Evolutionary conservation across 2,329 filamentous ascomycete genomes (phyloP).

Genomic region (Colletotrichum coccodes): DNA sequence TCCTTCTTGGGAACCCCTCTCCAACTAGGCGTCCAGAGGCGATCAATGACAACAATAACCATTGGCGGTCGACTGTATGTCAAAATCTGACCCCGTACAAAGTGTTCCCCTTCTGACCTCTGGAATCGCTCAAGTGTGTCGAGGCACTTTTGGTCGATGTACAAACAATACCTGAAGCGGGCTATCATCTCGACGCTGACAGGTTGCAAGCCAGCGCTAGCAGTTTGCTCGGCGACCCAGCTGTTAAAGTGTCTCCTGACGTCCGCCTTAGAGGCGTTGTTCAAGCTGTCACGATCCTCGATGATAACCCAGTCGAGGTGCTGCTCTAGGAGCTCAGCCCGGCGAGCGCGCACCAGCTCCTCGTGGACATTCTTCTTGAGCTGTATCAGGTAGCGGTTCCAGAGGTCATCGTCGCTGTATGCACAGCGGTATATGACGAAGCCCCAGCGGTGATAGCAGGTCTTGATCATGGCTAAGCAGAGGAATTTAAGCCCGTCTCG

Average conservation of each 20-base stretch:
- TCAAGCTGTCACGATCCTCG: background rate
- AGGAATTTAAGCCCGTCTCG: background rate
- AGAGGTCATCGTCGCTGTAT: slow-evolving; percentile 30
- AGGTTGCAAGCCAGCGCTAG: too few relatives aligned
- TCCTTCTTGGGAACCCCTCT: too few relatives aligned
- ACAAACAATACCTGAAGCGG: too few relatives aligned
- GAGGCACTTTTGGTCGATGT: too few relatives aligned
- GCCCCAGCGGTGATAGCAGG: slow-evolving; percentile 31
- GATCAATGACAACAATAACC: too few relatives aligned
- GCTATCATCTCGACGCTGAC: too few relatives aligned
- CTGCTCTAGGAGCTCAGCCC: slow-evolving; percentile 5
- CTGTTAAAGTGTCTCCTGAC: background rate
- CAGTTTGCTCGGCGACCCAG: background rate
- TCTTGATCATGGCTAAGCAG: background rate
- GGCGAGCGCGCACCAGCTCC: background rate
- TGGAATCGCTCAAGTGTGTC: too few relatives aligned
- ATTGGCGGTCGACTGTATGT: too few relatives aligned
- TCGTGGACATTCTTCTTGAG: background rate
- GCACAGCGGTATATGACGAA: slow-evolving; percentile 35
- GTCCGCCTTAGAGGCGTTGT: background rate
- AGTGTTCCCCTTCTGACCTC: too few relatives aligned
- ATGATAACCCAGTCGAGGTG: background rate
- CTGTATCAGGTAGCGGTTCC: slow-evolving; percentile 10
- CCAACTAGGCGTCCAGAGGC: too few relatives aligned
- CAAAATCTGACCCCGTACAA: too few relatives aligned